Evolutionary conservation across 2,329 filamentous ascomycete species (phyloP).

Genomic region (Parafenestella ontariensis): DNA sequence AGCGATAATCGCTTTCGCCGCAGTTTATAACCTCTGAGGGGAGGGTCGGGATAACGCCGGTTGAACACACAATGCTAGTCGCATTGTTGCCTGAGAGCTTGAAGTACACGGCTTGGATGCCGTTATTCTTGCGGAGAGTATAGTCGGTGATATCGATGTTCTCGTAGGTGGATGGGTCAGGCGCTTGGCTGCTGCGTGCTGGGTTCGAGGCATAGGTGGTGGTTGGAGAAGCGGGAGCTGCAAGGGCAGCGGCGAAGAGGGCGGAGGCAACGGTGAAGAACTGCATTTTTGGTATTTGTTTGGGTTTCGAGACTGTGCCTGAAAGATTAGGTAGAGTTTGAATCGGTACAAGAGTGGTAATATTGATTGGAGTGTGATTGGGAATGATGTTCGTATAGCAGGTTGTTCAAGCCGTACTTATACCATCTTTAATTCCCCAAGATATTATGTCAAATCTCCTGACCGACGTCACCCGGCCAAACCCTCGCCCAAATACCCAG

Average conservation of each 20-base stretch:
- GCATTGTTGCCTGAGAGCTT: slow-evolving; percentile 27
- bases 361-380: neutral
- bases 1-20: slow-evolving; percentile 27
- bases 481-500: slow-evolving; percentile 1
- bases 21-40: slow-evolving; percentile 22
- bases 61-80: slow-evolving; percentile 16
- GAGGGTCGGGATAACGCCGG: slow-evolving; percentile 14
- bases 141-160: slow-evolving; percentile 30
- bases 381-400: neutral
- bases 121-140: slow-evolving; percentile 25
- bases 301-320: neutral
- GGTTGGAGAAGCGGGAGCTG: slow-evolving; percentile 26
- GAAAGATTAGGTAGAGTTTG: neutral
- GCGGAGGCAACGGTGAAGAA: slow-evolving; percentile 27
- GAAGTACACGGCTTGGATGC: slow-evolving; percentile 26
- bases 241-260: slow-evolving; percentile 25
- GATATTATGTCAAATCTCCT: neutral
- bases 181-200: slow-evolving; percentile 21
- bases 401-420: slow-evolving; percentile 15
- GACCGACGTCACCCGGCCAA: slow-evolving; percentile 12
- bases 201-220: slow-evolving; percentile 29
- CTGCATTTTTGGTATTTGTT: slow-evolving; percentile 19
- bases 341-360: neutral
- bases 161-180: slow-evolving; percentile 20
- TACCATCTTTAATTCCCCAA: slow-evolving; percentile 13